These are phyloP conservation scores for Tetrapyrgos nigripes DNA, from an alignment of 1,284 basidiomycete species.

Conservation along the genomic window DNA sequence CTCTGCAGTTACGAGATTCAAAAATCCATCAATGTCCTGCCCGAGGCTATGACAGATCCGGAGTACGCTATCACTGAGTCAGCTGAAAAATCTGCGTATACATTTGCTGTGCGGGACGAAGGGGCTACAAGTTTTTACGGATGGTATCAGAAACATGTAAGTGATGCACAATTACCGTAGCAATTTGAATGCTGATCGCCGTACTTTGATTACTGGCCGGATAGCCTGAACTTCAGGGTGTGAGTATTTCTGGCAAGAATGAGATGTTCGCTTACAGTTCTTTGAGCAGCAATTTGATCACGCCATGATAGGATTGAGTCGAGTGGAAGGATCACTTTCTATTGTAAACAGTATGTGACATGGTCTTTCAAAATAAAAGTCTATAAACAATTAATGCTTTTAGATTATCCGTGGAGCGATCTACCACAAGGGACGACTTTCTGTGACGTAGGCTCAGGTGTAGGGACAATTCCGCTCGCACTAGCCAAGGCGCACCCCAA, in stretches of 20 bases:
- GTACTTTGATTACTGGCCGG: background rate
- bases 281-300: slow-evolving; percentile 9
- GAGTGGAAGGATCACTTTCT: slow-evolving; percentile 7
- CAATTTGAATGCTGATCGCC: background rate
- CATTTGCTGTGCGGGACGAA: slow-evolving; percentile 4
- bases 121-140: slow-evolving; percentile 6
- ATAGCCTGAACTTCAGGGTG: background rate
- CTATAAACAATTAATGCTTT: background rate
- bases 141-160: slow-evolving; percentile 8
- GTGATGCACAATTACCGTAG: background rate
- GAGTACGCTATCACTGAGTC: slow-evolving; percentile 3
- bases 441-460: slow-evolving; percentile 13
- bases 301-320: slow-evolving; percentile 16
- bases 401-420: slow-evolving; percentile 6
- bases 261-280: background rate
- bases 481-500: slow-evolving; percentile 1
- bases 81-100: slow-evolving; percentile 3
- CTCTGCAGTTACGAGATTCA: slow-evolving; percentile 6
- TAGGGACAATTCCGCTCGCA: slow-evolving; percentile 4
- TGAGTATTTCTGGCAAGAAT: background rate
- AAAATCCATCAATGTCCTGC: slow-evolving; percentile 1
- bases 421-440: slow-evolving; percentile 6
- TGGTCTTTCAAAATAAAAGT: background rate
- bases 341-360: slow-evolving; percentile 10
- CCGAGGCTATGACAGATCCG: slow-evolving; percentile 7